Base-by-base conservation (phyloP, 306 rosid genomes). In the Ochetophila trinervis region DNA sequence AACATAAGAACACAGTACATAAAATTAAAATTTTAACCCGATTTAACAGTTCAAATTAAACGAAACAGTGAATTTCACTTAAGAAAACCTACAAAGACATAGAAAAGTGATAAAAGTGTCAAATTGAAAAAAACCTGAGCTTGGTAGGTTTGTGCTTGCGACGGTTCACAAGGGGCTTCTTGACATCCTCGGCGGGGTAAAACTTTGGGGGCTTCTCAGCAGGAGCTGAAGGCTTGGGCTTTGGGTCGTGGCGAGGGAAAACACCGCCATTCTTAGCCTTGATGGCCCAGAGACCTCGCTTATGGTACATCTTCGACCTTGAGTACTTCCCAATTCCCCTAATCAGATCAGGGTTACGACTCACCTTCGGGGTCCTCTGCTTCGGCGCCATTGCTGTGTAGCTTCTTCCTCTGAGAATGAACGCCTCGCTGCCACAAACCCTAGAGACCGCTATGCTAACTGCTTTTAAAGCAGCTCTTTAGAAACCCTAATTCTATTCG, bases 241-340 rank as follows among this genome's bases (percentile, higher is more conserved):
- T 48, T 20, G 70, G 14, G 52, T 66, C 70, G 62, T 66, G 70
- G 61, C 61, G 70, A 1, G 70, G 70, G 70, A 66, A 66, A 16
- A 66, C 70, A 35, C 70, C 70, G 62, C 61, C 61, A 49, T 66
- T 66, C 44, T 66, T 66, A 40, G 70, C 70, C 70, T 66, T 66
- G 62, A 66, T 66, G 21, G 70, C 70, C 70, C 70, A 66, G 62
- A 66, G 70, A 48, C 70, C 70, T 13, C 70, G 48, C 70, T 66
- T 66, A 61, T 66, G 70, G 62, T 66, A 66, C 70, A 66, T 53
- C 61, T 66, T 53, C 6, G 70, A 66, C 5, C 70, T 23, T 3
- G 70, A 66, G 70, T 35, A 53, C 12, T 53, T 66, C 0, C 70
- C 70, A 13, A 66, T 60, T 44, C 70, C 70, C 50, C 62, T 48